Evolutionary conservation across 2,329 filamentous ascomycete species (phyloP), one percentile per base, ranked within the genome.

Genomic region (Sclerotinia subarctica): DNA sequence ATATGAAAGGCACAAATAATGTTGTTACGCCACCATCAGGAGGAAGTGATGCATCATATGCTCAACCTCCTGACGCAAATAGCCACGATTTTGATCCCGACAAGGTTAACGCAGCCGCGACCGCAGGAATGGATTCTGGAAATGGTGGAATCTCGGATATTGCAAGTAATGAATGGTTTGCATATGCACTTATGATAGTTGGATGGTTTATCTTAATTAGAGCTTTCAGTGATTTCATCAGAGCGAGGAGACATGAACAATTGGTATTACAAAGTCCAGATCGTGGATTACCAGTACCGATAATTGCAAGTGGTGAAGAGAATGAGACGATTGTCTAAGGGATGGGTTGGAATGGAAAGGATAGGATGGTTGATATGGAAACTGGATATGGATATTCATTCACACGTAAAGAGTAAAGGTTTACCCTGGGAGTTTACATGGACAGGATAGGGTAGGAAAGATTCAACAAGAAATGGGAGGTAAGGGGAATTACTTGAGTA

Each of bases 201-300:
- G 95, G 95, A 6, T 99, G 95, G 95, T 98, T 98, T 77, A 93
- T 99, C 71, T 82, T 99, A 70, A 98, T 99, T 77, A 88, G 94
- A 79, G 90, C 93, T n/a, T 88, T 97, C 24, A 93, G 90, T 74
- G 94, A 98, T 78, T 99, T 95, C 77, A 81, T 98, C 70, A 87
- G 89, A 73, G 95, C 93, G 49, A 86, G 94, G 77, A 85, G 93
- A 76, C 95, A 98, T 77, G 95, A 99, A 81, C 92, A 95, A 78
- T 83, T 99, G 63, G 93, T 99, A 6, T 81, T 97, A 72, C 94
- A 96, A 78, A 97, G 93, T 77, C 95, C 95, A 0, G 94, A 97
- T 74, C 86, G 95, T 47, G 94, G 94, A 2, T 82, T 98, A 64
- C 89, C 88, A 24, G 86, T 96, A 52, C 90, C 95, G 2, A 86